phyloP scores from a whole-genome alignment of 352 stramenopile genomes.

The Phytophthora pluvialis region DNA sequence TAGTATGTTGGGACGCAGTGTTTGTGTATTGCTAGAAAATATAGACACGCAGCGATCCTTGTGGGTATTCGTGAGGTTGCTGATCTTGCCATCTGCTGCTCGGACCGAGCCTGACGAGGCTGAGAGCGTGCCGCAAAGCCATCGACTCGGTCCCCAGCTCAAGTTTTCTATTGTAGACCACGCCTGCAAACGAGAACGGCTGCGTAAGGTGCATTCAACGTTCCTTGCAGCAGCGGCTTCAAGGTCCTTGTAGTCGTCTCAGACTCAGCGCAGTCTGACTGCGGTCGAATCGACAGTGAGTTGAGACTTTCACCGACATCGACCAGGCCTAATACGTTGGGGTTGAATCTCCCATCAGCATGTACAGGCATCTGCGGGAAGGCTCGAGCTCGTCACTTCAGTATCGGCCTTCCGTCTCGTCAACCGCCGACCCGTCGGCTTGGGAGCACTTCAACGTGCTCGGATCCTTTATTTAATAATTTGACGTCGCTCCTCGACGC shows the following conservation, averaged over 20 bases:
- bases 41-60: background rate
- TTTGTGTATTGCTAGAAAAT: background rate
- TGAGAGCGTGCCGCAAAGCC: conserved; percentile 24
- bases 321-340: background rate
- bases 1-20: background rate
- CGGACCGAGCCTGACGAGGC: conserved; percentile 13
- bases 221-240: conserved; percentile 7
- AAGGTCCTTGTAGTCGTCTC: conserved; percentile 11
- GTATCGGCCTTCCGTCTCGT: conserved; percentile 7
- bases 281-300: background rate
- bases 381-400: background rate
- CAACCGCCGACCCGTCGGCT: background rate
- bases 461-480: background rate
- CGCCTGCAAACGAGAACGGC: conserved; percentile 9
- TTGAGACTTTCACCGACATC: background rate
- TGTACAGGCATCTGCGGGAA: background rate
- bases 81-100: conserved; percentile 22
- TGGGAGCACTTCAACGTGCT: conserved; percentile 10
- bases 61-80: background rate
- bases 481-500: too few species aligned
- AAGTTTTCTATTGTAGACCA: conserved; percentile 6
- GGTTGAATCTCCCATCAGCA: too few species aligned
- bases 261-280: conserved; percentile 6
- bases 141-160: conserved; percentile 1
- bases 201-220: conserved; percentile 6